Percentiles rank a stretch among this genome's conserved stretches.
phyloP scores from a whole-genome alignment of 495 filamentous ascomycete species.

The Neurospora sp. region DNA sequence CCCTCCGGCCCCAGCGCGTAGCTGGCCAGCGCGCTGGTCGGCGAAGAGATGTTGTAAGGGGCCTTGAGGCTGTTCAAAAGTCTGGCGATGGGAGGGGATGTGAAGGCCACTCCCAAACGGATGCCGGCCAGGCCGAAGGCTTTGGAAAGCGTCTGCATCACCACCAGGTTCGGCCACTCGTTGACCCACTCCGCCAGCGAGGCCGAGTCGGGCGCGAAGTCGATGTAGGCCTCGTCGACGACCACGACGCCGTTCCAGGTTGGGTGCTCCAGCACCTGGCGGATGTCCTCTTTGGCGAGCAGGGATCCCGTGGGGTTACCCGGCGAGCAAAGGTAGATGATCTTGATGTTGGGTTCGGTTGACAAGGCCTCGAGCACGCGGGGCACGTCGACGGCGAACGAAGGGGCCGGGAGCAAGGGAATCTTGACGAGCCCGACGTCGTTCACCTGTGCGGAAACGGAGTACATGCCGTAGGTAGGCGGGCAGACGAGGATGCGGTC shows the following conservation, averaged over 20 bases:
- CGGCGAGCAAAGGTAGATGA: slow-evolving; percentile 85
- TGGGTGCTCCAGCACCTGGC: slow-evolving; percentile 67
- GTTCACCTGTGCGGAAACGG: slow-evolving; percentile 86
- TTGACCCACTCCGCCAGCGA: slow-evolving; percentile 87
- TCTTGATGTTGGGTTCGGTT: slow-evolving; percentile 59
- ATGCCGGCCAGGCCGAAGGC: slow-evolving; percentile 94
- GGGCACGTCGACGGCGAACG: slow-evolving; percentile 60
- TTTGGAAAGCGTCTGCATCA: slow-evolving; percentile 96
- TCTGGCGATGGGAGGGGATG: slow-evolving; percentile 44
- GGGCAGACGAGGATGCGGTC: slow-evolving; percentile 92
- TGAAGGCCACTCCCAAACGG: slow-evolving; percentile 59
- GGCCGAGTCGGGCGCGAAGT: slow-evolving; percentile 72
- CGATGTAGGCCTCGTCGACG: slow-evolving; percentile 93
- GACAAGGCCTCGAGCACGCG: slow-evolving; percentile 57
- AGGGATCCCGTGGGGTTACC: slow-evolving; percentile 85
- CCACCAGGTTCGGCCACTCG: slow-evolving; percentile 92
- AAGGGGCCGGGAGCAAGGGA: slow-evolving; percentile 49
- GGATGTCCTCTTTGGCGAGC: slow-evolving; percentile 66
- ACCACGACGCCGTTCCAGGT: slow-evolving; percentile 93
- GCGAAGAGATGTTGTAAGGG: slow-evolving; percentile 85
- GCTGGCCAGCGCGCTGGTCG: slow-evolving; percentile 70
- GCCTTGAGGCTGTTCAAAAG: slow-evolving; percentile 89
- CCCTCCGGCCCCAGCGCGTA: slow-evolving; percentile 57
- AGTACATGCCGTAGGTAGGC: slow-evolving; percentile 98
- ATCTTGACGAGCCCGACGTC: slow-evolving; percentile 80